These are phyloP conservation scores for Russula abietina DNA, from an alignment of 768 basidiomycete species.

Conservation along the genomic window DNA sequence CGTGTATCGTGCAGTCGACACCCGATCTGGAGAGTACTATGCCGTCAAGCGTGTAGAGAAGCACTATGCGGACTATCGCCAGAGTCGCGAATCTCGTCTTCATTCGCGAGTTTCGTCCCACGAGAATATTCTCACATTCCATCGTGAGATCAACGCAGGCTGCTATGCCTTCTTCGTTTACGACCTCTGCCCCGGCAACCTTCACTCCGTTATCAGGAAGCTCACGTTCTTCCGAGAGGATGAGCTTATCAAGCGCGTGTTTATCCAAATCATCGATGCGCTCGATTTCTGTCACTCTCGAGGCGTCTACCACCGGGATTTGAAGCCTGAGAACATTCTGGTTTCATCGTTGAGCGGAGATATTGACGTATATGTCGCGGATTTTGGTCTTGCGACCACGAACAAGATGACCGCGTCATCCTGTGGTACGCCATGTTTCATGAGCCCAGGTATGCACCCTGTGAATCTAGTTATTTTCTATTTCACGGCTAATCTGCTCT, in stretches of 20 bases:
- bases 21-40: constrained; percentile 35
- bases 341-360: neutral
- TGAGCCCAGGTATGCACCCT: constrained; percentile 11
- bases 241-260: constrained; percentile 10
- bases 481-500: neutral
- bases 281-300: constrained; percentile 14
- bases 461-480: neutral
- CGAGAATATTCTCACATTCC: constrained; percentile 77
- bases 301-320: constrained; percentile 10
- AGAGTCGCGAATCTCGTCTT: constrained; percentile 62
- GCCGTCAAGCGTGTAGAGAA: constrained; percentile 88
- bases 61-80: constrained; percentile 25
- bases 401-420: constrained; percentile 1
- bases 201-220: constrained; percentile 4
- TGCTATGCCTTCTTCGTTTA: constrained; percentile 42
- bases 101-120: constrained; percentile 72
- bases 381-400: constrained; percentile 16
- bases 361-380: constrained; percentile 4
- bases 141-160: constrained; percentile 77
- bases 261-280: constrained; percentile 15
- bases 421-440: constrained; percentile 6
- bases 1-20: constrained; percentile 80
- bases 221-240: constrained; percentile 14
- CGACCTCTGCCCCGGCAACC: constrained; percentile 15
- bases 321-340: neutral